These are phyloP conservation scores for Flammula alnicola DNA, from an alignment of 1,284 basidiomycete species.

Conservation along the genomic window DNA sequence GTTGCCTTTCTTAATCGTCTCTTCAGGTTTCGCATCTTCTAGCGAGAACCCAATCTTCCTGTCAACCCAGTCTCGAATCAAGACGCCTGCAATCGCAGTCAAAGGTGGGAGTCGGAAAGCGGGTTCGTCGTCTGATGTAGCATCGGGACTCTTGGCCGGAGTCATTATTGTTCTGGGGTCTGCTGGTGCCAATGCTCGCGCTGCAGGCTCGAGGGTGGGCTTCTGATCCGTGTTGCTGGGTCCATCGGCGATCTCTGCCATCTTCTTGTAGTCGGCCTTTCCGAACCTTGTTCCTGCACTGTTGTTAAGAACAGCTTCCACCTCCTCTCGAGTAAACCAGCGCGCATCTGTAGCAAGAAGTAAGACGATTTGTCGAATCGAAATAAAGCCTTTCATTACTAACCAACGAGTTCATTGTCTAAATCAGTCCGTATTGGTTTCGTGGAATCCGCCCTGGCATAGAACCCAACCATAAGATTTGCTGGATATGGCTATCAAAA, in stretches of 20 bases:
- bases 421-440: slow-evolving; percentile 85
- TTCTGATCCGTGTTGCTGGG: slow-evolving; percentile 31
- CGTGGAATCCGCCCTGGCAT: slow-evolving; percentile 74
- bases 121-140: slow-evolving; percentile 37
- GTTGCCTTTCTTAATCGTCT: slow-evolving; percentile 27
- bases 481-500: slow-evolving; percentile 78
- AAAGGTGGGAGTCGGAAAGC: slow-evolving; percentile 69
- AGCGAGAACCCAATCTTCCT: slow-evolving; percentile 43
- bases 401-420: slow-evolving; percentile 95
- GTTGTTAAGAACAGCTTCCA: slow-evolving; percentile 66
- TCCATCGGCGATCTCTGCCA: slow-evolving; percentile 47
- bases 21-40: too few relatives aligned
- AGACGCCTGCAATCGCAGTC: slow-evolving; percentile 71
- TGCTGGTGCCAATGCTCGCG: slow-evolving; percentile 16
- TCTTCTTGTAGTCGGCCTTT: slow-evolving; percentile 60
- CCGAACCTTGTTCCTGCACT: slow-evolving; percentile 59
- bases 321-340: slow-evolving; percentile 84
- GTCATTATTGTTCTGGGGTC: slow-evolving; percentile 6
- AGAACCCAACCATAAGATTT: slow-evolving; percentile 92
- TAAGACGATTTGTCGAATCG: neutral
- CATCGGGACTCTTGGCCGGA: slow-evolving; percentile 9
- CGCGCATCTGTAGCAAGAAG: slow-evolving; percentile 70
- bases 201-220: slow-evolving; percentile 13
- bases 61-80: slow-evolving; percentile 69
- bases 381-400: slow-evolving; percentile 26